Conservation (phyloP, 352 stramenopile genomes). For the Phytophthora pseudosyringae region DNA sequence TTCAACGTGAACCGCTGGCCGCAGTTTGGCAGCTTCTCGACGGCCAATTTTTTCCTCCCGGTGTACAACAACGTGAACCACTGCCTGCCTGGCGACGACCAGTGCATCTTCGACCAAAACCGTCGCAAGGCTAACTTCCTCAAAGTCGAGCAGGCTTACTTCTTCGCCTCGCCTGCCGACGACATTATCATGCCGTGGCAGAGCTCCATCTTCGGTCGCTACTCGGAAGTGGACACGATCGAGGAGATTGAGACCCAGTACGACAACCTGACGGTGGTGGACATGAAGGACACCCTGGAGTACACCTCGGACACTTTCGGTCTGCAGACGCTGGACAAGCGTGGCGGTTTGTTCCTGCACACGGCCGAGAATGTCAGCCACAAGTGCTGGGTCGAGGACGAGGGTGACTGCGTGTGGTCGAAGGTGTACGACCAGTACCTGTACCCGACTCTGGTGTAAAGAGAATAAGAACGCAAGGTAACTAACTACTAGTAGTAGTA, state of each 20-base stretch:
- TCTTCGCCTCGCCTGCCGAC: slow-evolving; percentile 49
- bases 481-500: too few relatives aligned
- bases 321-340: slow-evolving; percentile 39
- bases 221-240: slow-evolving; percentile 1
- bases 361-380: slow-evolving; percentile 32
- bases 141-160: slow-evolving; percentile 37
- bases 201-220: slow-evolving; percentile 6
- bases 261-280: slow-evolving; percentile 27
- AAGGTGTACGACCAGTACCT: slow-evolving; percentile 37
- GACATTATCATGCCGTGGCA: slow-evolving; percentile 25
- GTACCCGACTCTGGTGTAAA: slow-evolving; percentile 31
- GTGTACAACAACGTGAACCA: slow-evolving; percentile 39
- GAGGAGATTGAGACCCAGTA: slow-evolving; percentile 14
- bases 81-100: neutral
- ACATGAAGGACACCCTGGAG: slow-evolving; percentile 40
- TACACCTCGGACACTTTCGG: slow-evolving; percentile 52
- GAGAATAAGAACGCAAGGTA: neutral
- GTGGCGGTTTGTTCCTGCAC: slow-evolving; percentile 33
- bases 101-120: slow-evolving; percentile 17
- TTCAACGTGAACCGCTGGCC: slow-evolving; percentile 38
- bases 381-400: slow-evolving; percentile 42
- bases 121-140: slow-evolving; percentile 35
- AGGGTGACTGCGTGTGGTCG: slow-evolving; percentile 19
- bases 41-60: slow-evolving; percentile 30
- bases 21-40: slow-evolving; percentile 21